Conservation (phyloP, 176 grass and related monocot species). For the Aegilops umbellulata region DNA sequence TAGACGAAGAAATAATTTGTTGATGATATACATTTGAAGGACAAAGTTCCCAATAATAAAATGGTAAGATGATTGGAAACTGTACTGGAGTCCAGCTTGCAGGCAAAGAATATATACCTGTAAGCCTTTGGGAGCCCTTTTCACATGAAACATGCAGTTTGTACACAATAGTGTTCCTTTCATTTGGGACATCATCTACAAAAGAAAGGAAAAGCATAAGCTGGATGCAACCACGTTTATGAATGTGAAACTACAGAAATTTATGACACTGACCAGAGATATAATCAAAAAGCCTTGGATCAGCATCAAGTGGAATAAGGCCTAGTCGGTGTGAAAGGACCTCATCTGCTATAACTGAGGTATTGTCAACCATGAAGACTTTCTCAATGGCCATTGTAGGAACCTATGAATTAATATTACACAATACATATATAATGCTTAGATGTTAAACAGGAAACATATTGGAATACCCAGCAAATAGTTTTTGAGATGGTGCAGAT, state of each 20-base stretch:
- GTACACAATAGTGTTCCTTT: constrained; percentile 91
- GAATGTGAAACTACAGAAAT: constrained; percentile 8
- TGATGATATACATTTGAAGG: constrained; percentile 5
- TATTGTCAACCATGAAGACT: constrained; percentile 83
- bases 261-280: constrained; percentile 51
- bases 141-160: constrained; percentile 73
- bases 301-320: constrained; percentile 86
- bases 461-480: constrained; percentile 1
- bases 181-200: constrained; percentile 82
- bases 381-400: constrained; percentile 97
- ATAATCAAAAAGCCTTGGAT: constrained; percentile 88
- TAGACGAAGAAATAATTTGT: neutral
- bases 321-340: constrained; percentile 84
- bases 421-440: neutral
- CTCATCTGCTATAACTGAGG: constrained; percentile 89
- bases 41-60: neutral
- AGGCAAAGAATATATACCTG: constrained; percentile 53
- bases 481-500: neutral
- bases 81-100: neutral
- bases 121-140: constrained; percentile 54
- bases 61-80: neutral
- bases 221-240: neutral
- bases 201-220: constrained; percentile 24
- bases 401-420: constrained; percentile 43
- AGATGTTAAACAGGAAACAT: neutral